These are phyloP conservation scores for Yamadazyma conglobata DNA, from an alignment of 1,139 yeast genomes.

Conservation along the genomic window DNA sequence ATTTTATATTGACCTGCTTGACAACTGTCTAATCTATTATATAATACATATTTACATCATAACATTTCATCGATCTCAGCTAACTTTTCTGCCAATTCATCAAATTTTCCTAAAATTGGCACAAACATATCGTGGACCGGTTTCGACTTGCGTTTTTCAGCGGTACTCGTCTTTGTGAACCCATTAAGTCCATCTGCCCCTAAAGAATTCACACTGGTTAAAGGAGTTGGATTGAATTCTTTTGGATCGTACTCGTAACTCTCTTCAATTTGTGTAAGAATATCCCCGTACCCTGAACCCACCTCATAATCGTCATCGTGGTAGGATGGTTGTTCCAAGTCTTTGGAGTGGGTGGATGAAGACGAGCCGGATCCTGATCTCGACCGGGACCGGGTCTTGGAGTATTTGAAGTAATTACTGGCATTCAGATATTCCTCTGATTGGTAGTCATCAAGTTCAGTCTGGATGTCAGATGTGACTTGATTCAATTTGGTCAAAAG, in stretches of 20 bases:
- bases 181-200: not conserved
- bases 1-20: no score
- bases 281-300: conserved; percentile 12
- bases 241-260: conserved; percentile 8
- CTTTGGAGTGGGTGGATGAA: not conserved
- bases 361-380: conserved; percentile 1
- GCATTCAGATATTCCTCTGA: conserved; percentile 15
- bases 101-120: conserved; percentile 45
- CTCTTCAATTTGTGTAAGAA: conserved; percentile 7
- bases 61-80: conserved; percentile 39
- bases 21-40: no score
- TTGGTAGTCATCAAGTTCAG: conserved; percentile 25
- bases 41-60: conserved; percentile 4
- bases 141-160: conserved; percentile 27
- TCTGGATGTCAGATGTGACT: conserved; percentile 40
- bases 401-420: conserved; percentile 7
- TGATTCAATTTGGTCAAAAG: conserved; percentile 37
- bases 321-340: not conserved
- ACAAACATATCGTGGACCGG: conserved; percentile 46
- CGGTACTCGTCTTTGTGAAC: conserved; percentile 3
- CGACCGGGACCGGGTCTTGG: not conserved
- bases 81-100: conserved; percentile 42
- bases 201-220: conserved; percentile 38
- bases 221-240: conserved; percentile 26
- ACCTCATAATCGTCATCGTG: conserved; percentile 6